Percentiles rank a stretch among this genome's conserved stretches.
phyloP scores from a whole-genome alignment of 2,329 filamentous ascomycete genomes.

The Nectriaceae sp. region DNA sequence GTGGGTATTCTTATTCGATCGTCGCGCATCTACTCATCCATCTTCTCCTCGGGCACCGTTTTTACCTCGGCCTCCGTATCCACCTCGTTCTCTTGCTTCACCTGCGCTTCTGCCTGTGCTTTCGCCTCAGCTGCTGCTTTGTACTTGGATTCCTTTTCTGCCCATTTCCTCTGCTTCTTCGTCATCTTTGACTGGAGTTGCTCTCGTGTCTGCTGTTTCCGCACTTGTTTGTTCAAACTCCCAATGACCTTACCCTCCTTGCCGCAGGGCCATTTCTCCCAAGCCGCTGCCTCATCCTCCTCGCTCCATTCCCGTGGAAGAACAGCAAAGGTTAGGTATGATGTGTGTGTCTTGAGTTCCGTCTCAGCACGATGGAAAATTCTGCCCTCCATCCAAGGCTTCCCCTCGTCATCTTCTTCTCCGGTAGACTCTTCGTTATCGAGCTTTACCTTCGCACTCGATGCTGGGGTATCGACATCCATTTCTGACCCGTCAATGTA shows the following conservation, averaged over 20 bases:
- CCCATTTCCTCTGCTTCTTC: constrained; percentile 33
- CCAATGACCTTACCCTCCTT: constrained; percentile 55
- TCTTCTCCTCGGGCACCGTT: too few relatives aligned
- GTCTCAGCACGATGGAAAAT: constrained; percentile 80
- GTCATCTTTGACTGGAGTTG: constrained; percentile 49
- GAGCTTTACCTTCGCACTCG: constrained; percentile 26
- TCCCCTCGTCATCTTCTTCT: constrained; percentile 34
- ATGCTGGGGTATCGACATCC: constrained; percentile 37
- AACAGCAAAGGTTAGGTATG: constrained; percentile 92
- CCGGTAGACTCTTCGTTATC: constrained; percentile 27
- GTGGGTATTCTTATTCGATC: too few relatives aligned
- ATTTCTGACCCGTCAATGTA: constrained; percentile 40
- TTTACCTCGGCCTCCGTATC: too few relatives aligned
- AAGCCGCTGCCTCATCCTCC: constrained; percentile 73
- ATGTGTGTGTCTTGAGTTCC: constrained; percentile 94
- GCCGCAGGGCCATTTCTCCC: constrained; percentile 64
- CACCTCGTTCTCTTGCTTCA: too few relatives aligned
- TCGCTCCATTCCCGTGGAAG: constrained; percentile 84
- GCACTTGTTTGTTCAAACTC: constrained; percentile 53
- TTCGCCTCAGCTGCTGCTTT: constrained; percentile 21
- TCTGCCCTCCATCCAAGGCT: constrained; percentile 74
- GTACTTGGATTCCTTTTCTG: constrained; percentile 17
- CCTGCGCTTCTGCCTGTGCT: constrained; percentile 1
- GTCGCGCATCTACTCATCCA: too few relatives aligned
- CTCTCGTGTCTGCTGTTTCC: constrained; percentile 59